Conservation (phyloP, 768 basidiomycete species). For the Panellus pusillus region DNA sequence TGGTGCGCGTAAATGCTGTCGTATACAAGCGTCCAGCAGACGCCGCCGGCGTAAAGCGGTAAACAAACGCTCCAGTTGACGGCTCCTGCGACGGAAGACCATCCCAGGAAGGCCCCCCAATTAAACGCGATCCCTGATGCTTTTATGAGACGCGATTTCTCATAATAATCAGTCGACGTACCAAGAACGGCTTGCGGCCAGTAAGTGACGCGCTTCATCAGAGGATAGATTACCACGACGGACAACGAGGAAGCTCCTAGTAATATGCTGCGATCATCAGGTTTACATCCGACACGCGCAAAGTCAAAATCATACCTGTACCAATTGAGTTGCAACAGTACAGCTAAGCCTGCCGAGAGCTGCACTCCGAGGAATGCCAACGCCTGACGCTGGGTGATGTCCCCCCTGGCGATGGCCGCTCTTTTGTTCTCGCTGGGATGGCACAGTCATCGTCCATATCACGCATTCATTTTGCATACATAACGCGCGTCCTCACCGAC, state of each 20-base stretch:
- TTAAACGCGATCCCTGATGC: conserved; percentile 86
- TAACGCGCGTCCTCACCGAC: conserved; percentile 60
- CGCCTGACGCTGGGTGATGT: conserved; percentile 74
- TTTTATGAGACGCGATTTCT: not conserved
- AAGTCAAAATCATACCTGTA: conserved; percentile 68
- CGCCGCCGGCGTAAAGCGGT: conserved; percentile 86
- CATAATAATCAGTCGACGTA: conserved; percentile 34
- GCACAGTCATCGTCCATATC: not conserved
- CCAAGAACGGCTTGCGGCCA: conserved; percentile 98
- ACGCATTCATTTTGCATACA: not conserved
- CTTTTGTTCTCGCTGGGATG: conserved; percentile 80
- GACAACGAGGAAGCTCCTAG: conserved; percentile 91
- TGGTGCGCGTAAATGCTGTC: conserved; percentile 99
- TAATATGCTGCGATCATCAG: conserved; percentile 59
- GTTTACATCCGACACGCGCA: not conserved
- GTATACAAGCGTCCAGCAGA: conserved; percentile 95
- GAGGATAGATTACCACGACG: conserved; percentile 85
- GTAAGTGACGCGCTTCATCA: conserved; percentile 96
- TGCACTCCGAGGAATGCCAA: conserved; percentile 81
- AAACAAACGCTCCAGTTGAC: conserved; percentile 81
- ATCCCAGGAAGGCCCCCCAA: conserved; percentile 95
- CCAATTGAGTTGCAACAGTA: conserved; percentile 90
- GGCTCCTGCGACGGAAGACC: conserved; percentile 86
- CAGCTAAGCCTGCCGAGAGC: conserved; percentile 77
- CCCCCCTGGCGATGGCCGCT: conserved; percentile 83